Percentiles rank a stretch among this genome's conserved stretches.
Evolutionary conservation across 2,329 filamentous ascomycete genomes (phyloP).

Genomic region (Leptographium flavum): DNA sequence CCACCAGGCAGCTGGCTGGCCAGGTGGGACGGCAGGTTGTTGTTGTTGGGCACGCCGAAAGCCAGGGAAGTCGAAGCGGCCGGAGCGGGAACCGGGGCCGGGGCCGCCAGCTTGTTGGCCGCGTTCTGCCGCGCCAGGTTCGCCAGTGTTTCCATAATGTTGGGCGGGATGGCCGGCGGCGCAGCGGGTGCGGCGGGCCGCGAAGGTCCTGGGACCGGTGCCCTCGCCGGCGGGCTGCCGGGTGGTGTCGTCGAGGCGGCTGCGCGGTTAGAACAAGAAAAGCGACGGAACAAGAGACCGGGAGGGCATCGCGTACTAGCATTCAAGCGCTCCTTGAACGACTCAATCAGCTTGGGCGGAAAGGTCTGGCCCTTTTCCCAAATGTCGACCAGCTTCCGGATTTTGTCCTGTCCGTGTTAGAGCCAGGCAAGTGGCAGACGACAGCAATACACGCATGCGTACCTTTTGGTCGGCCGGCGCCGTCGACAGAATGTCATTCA

Average conservation of each 20-base stretch:
- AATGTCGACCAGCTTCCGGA: conserved; percentile 88
- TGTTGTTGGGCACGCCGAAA: conserved; percentile 14
- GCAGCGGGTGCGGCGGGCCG: conserved; percentile 22
- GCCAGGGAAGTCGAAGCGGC: background rate
- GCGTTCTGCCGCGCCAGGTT: conserved; percentile 68
- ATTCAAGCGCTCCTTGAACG: conserved; percentile 70
- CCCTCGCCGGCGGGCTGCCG: conserved; percentile 40
- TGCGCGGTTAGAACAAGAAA: conserved; percentile 20
- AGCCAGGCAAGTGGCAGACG: conserved; percentile 19
- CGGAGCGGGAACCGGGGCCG: conserved; percentile 24
- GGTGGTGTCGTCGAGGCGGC: conserved; percentile 59
- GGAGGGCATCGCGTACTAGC: conserved; percentile 43
- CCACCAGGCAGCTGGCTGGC: conserved; percentile 12
- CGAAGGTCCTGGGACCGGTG: conserved; percentile 18
- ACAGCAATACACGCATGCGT: conserved; percentile 32
- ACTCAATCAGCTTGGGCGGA: conserved; percentile 60
- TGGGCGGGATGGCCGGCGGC: conserved; percentile 26
- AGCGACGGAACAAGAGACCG: background rate
- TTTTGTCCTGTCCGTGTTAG: conserved; percentile 98
- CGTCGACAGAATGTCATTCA: conserved; percentile 85
- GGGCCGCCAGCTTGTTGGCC: conserved; percentile 17
- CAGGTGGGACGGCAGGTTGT: conserved; percentile 11
- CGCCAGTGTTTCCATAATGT: conserved; percentile 65
- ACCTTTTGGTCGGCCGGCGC: conserved; percentile 94
- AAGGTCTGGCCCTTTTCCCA: conserved; percentile 96